Evolutionary conservation across 306 rosid genomes (phyloP), one percentile per base, ranked within the genome.

Genomic region (Mimosa pudica): DNA sequence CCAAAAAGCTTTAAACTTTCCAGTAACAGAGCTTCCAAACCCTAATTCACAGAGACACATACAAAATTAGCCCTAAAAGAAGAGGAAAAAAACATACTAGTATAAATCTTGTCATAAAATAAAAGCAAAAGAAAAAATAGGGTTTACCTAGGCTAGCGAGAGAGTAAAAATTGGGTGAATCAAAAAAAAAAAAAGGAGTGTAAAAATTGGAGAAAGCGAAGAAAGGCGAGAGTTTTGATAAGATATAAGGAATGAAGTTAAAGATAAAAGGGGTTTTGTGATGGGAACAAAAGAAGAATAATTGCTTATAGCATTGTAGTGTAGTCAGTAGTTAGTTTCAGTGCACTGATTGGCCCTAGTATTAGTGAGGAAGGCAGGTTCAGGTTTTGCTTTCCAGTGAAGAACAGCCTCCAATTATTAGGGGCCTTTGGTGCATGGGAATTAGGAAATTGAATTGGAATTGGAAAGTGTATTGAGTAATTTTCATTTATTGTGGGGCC

Each of bases 21-120:
- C 30, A 41, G 45, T 4, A 49, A 64, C 74, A 48, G 46, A 36
- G 16, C 51, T 71, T 51, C 51, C 24, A 77, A 74, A 54, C 63
- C 32, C 32, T n/a, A 69, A 82, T 47, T 82, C 76, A 77, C 79
- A 16, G 49, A 41, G 8, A 17, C 35, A n/a, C 13, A 11, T 35
- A 10, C 36, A 71, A 72, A 8, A 42, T 58, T 38, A 35, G 51
- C 49, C 64, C 67, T 38, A 24, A 51, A 70, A 70, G 11, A 36
- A 9, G 10, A 24, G 30, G 30, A 1, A 49, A n/a, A 32, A 48
- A 71, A 13, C 7, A 52, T 1, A 13, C 42, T 47, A 48, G 2
- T 5, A 38, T 2, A 70, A 0, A 0, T 70, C 46, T 32, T 33
- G 46, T 71, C 45, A 49, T 44, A 20, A 7, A 49, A 49, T 36